Evolutionary conservation across 176 grass and related monocot species (phyloP), one percentile per base, ranked within the genome.

Genomic region (Phoenix dactylifera): DNA sequence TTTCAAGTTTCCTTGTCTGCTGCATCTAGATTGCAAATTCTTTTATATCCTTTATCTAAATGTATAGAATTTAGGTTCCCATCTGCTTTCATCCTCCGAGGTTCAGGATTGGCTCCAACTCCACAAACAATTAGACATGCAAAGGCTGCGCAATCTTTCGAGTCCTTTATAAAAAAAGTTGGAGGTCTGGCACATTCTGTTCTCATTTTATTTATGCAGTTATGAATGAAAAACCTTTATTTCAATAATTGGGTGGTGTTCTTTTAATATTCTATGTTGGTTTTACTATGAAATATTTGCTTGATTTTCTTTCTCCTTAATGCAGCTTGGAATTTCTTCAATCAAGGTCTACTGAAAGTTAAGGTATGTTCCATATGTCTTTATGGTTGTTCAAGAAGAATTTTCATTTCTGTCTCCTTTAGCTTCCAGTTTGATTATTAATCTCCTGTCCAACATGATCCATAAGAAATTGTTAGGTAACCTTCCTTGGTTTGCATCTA

Each of bases 241-340:
- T 3, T 44, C 9, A 44, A 44, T 44, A 44, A 44, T 44, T 44
- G 35, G 35, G 10, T 44, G 32, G 32, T 44, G 35, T 30, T 30
- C 35, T 44, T 9, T 44, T 44, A 63, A 67, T 49, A 71, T 19
- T 22, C 1, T 17, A 18, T 49, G 23, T 16, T 6, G 30, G 10
- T 7, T 57, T 22, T 69, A 10, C 48, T 12, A 23, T 14, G 0
- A 3, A 50, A 66, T 49, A 35, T 24, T 56, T 68, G 10, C 69
- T 30, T 20, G 16, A 60, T 78, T 44, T 15, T 82, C 77, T 59
- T 25, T 63, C 16, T 70, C 15, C 55, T 59, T 69, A 63, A 76
- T 84, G 81, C 83, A 95, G 90, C 28, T 73, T 95, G 86, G 77
- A 75, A 81, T 75, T 95, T 87, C 59, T 95, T 95, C 74, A 59